Percentiles rank a stretch among this genome's conserved stretches.
Evolutionary conservation across 108 stramenopile genomes (phyloP).

Genomic region (Parmales sp.): DNA sequence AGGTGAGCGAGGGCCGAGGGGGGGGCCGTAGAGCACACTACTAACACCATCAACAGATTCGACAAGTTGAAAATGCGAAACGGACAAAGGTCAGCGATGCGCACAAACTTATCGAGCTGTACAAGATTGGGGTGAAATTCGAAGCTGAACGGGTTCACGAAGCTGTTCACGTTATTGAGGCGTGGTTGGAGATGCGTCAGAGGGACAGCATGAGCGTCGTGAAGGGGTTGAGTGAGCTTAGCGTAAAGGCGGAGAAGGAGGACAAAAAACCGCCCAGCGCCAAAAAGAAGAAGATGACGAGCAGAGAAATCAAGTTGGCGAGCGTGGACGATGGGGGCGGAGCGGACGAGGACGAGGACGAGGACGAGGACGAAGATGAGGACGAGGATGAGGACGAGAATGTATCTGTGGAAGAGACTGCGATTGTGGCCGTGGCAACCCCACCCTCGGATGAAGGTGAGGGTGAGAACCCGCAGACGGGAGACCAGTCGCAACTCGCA

Average conservation of each 20-base stretch:
- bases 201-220: neutral
- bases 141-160: constrained; percentile 2
- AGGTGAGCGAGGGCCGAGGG: constrained; percentile 1
- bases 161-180: neutral
- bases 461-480: neutral
- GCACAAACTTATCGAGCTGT: neutral
- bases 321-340: neutral
- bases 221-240: too few relatives aligned
- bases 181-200: neutral
- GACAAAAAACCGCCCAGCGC: neutral
- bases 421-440: neutral
- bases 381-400: neutral
- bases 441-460: neutral
- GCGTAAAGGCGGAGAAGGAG: neutral
- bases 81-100: neutral
- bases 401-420: neutral
- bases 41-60: too few relatives aligned
- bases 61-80: neutral
- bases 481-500: neutral
- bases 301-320: constrained; percentile 4
- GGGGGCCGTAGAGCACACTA: too few relatives aligned
- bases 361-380: neutral
- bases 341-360: neutral
- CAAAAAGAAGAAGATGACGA: constrained; percentile 10
- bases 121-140: neutral